Evolutionary conservation across 306 rosid genomes (phyloP), one percentile per base, ranked within the genome.

Genomic region (Vigna radiata): DNA sequence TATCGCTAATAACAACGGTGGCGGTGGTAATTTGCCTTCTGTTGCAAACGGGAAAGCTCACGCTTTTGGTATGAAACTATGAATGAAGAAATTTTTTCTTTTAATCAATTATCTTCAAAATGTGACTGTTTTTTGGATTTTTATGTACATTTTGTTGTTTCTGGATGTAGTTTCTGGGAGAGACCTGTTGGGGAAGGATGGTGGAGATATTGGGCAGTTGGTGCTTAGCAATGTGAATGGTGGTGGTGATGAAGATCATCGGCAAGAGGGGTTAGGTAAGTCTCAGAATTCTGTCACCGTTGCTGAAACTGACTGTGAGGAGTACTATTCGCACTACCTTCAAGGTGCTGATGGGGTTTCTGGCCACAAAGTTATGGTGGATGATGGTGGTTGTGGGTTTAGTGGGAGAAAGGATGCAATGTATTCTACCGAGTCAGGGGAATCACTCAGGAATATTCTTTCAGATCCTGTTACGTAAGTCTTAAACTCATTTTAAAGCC

Each of bases 381-480:
- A 78, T 69, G 99, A 89, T 23, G 86, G 86, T 86, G 91, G 96
- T 37, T 89, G 97, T 67, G 98, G 93, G 7, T 89, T 96, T 74
- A 90, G 91, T 81, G 97, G 98, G 65, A 91, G 98, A 70, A 92
- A 83, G 81, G 96, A 96, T 47, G 87, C 58, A 58, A 76, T 78
- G 36, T 70, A 81, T 75, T 83, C 86, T 9, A 81, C 77, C 17
- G 99, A 96, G 81, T 85, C 97, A 1, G 92, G 93, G 73, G 97
- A 96, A 43, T 91, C 99, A 12, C 83, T 96, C 82, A 89, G 97
- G 83, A 81, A 88, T 0, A 89, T 91, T 85, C 90, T 96, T 73
- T 88, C 97, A 11, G 99, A 96, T 76, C 93, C 98, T 62, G 89
- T 96, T 25, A 96, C 93, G 99, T 96, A 85, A 87, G 98, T 86